Base-by-base conservation (phyloP, 106 monocot genomes). In the Xerophyta viscosa region DNA sequence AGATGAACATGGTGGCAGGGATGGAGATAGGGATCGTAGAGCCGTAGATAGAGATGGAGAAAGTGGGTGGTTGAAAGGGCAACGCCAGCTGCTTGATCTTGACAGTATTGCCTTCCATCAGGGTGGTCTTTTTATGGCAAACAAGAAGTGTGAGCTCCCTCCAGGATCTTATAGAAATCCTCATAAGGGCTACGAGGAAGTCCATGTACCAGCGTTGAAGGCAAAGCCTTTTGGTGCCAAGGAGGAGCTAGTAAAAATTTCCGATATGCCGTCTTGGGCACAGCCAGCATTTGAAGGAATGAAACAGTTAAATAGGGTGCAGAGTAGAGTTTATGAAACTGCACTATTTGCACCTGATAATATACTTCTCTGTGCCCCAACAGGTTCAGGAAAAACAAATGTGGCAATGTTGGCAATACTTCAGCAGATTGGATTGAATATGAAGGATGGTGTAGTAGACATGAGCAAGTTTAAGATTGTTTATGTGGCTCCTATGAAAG, bases 401-500 rank as follows among this genome's bases (percentile, higher is more conserved):
- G 11, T 33, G 5, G 33, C 33, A 6, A 33, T 33, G 33, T 6
- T 33, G 5, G 5, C 33, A 6, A 11, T 33, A 6, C 11, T 33
- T 5, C 33, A 33, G 39, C 66, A 82, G 64, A 83, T 98, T 57
- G 80, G 69, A 41, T 65, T 82, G 52, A 78, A 98, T 52, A 48
- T 54, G 50, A 73, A 64, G 31, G 98, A 90, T 72, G 79, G 81
- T 14, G 60, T 54, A 31, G 54, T 73, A 31, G 86, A 98, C 41
- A 78, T 73, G 6, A 74, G 56, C 22, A 74, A 61, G 20, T 89
- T 66, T 49, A 98, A 98, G 66, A 86, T 89, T 63, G 82, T 98
- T 45, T 98, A 98, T 61, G 90, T 98, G 44, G 90, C 98, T 8
- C 98, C 90, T 4, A 90, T 98, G 98, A 98, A 98, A 66, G 98